Evolutionary conservation across 2,329 filamentous ascomycete species (phyloP).

Genomic region (Trematosphaeria pertusa): DNA sequence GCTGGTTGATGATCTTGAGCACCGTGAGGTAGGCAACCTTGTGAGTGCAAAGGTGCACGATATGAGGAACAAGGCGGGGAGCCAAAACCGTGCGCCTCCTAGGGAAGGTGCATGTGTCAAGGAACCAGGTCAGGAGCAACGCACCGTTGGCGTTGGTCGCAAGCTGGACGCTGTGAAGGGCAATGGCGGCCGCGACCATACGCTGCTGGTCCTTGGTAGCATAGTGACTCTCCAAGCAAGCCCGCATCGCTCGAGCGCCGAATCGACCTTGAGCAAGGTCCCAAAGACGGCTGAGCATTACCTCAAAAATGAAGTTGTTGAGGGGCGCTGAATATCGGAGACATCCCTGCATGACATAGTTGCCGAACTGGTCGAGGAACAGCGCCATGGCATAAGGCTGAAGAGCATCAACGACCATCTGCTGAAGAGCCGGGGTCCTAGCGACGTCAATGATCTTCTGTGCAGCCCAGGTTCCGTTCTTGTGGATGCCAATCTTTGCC

Average conservation of each 20-base stretch:
- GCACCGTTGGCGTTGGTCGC: slow-evolving; percentile 97
- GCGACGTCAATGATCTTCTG: slow-evolving; percentile 99
- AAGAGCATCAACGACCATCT: slow-evolving; percentile 81
- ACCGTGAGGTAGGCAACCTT: slow-evolving; percentile 98
- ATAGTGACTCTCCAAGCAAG: slow-evolving; percentile 95
- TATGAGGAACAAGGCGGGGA: slow-evolving; percentile 87
- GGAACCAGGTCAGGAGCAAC: slow-evolving; percentile 92
- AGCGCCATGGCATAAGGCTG: slow-evolving; percentile 87
- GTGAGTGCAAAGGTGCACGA: slow-evolving; percentile 96
- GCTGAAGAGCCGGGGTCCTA: slow-evolving; percentile 82
- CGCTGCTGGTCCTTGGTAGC: slow-evolving; percentile 94
- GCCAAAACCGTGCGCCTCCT: slow-evolving; percentile 89
- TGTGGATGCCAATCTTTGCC: slow-evolving; percentile 96
- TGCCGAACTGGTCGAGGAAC: slow-evolving; percentile 97
- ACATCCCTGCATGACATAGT: slow-evolving; percentile 97
- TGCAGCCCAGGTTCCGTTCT: slow-evolving; percentile 98
- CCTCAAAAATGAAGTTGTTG: slow-evolving; percentile 98
- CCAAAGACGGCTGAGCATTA: slow-evolving; percentile 94
- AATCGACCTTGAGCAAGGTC: slow-evolving; percentile 92
- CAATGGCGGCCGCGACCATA: slow-evolving; percentile 91
- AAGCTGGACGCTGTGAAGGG: slow-evolving; percentile 94
- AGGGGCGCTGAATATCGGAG: slow-evolving; percentile 87
- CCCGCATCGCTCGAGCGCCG: slow-evolving; percentile 93
- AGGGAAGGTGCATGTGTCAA: slow-evolving; percentile 97
- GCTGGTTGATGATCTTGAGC: slow-evolving; percentile 97